Percentiles rank a stretch among this genome's conserved stretches.
Conservation (phyloP, 768 basidiomycete genomes). For the Mycena filopes region DNA sequence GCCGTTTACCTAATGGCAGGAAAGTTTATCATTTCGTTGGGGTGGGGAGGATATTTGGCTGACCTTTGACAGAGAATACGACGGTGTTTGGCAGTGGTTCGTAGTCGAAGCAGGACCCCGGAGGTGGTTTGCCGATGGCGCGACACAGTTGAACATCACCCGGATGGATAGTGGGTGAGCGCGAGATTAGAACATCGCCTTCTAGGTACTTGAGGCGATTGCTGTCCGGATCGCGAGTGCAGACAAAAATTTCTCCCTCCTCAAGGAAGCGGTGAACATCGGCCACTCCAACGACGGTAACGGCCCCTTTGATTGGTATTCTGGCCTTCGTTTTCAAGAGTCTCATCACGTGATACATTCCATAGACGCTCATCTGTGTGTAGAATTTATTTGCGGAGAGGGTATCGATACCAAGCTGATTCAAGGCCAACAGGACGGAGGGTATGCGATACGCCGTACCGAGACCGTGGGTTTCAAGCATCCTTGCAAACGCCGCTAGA, state of each 20-base stretch:
- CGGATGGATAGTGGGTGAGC: slow-evolving; percentile 77
- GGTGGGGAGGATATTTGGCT: background rate
- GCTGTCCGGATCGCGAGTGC: slow-evolving; percentile 56
- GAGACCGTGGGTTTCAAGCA: slow-evolving; percentile 68
- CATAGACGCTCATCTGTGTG: slow-evolving; percentile 60
- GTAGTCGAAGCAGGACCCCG: slow-evolving; percentile 59
- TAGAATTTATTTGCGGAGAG: slow-evolving; percentile 58
- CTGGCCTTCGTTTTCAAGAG: slow-evolving; percentile 72
- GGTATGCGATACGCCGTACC: slow-evolving; percentile 66
- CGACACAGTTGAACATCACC: slow-evolving; percentile 71
- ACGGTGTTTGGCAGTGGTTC: slow-evolving; percentile 70
- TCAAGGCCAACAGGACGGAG: slow-evolving; percentile 60
- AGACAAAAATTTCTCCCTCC: slow-evolving; percentile 71
- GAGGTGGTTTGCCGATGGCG: slow-evolving; percentile 70
- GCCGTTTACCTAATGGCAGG: slow-evolving; percentile 58
- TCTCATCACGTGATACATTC: slow-evolving; percentile 71
- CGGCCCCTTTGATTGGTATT: slow-evolving; percentile 71
- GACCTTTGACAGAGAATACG: slow-evolving; percentile 72
- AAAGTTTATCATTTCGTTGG: background rate
- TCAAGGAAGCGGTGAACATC: slow-evolving; percentile 67
- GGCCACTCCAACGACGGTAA: slow-evolving; percentile 78
- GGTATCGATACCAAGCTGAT: slow-evolving; percentile 56
- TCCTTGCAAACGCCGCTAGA: slow-evolving; percentile 54
- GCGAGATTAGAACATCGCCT: slow-evolving; percentile 66
- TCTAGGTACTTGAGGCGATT: slow-evolving; percentile 54